Conservation (phyloP, 495 filamentous ascomycete species). For the Lichina pygmaea region DNA sequence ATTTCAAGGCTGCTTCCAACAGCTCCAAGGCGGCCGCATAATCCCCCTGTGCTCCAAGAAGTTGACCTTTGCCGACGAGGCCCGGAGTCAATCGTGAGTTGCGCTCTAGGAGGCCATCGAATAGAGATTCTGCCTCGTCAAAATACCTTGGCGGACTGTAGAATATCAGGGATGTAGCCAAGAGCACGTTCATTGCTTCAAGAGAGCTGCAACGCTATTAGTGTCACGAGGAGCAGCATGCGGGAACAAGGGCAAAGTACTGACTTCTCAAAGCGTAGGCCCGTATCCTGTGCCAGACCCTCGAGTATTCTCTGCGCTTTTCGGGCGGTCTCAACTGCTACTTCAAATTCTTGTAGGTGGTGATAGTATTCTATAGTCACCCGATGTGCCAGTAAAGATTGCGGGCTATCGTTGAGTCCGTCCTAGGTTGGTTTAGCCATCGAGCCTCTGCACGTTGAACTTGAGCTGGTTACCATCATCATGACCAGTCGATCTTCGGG, state of each 20-base stretch:
- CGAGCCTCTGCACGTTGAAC: not conserved
- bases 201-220: constrained; percentile 15
- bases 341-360: constrained; percentile 66
- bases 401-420: constrained; percentile 37
- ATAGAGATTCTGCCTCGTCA: constrained; percentile 56
- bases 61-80: constrained; percentile 68
- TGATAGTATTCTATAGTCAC: constrained; percentile 69
- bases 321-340: constrained; percentile 47
- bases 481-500: constrained; percentile 48
- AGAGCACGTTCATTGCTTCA: constrained; percentile 45
- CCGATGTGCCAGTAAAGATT: constrained; percentile 60
- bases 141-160: constrained; percentile 80
- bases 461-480: constrained; percentile 23
- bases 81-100: constrained; percentile 49
- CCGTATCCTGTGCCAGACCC: constrained; percentile 33
- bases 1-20: constrained; percentile 39
- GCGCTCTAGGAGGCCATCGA: constrained; percentile 47
- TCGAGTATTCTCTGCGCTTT: constrained; percentile 34
- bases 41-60: constrained; percentile 78
- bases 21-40: constrained; percentile 56
- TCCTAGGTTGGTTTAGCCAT: constrained; percentile 16
- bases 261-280: constrained; percentile 30
- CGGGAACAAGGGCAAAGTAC: not conserved
- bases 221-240: not conserved
- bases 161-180: constrained; percentile 61